These are phyloP conservation scores for Saccharum spontaneum DNA, from an alignment of 176 grass and related monocot genomes.

Conservation along the genomic window DNA sequence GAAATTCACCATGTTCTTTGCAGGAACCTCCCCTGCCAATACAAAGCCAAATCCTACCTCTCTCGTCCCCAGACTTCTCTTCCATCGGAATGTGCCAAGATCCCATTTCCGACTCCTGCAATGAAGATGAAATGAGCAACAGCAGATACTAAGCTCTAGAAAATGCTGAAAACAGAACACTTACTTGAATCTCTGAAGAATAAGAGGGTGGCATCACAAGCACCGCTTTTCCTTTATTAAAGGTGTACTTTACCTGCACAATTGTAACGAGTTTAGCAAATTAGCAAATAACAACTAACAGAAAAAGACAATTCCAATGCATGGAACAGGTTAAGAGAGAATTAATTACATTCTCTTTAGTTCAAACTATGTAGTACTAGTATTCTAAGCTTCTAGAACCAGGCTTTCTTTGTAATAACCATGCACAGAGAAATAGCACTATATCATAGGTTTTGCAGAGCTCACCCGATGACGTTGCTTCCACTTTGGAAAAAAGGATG, in stretches of 20 bases:
- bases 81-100: slow-evolving; percentile 85
- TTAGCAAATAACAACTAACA: background rate
- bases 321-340: background rate
- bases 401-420: too few species aligned
- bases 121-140: slow-evolving; percentile 12
- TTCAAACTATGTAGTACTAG: background rate
- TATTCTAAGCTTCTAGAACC: too few species aligned
- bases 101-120: slow-evolving; percentile 70
- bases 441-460: background rate
- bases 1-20: slow-evolving; percentile 20
- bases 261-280: slow-evolving; percentile 12
- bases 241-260: slow-evolving; percentile 81
- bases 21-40: slow-evolving; percentile 43
- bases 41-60: slow-evolving; percentile 75
- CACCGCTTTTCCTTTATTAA: slow-evolving; percentile 62
- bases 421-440: background rate
- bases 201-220: slow-evolving; percentile 79
- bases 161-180: background rate
- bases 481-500: slow-evolving; percentile 82
- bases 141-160: slow-evolving; percentile 4
- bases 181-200: slow-evolving; percentile 85
- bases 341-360: slow-evolving; percentile 9
- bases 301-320: background rate
- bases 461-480: slow-evolving; percentile 80
- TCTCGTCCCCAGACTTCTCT: slow-evolving; percentile 65